Evolutionary conservation across 768 basidiomycete genomes (phyloP), one percentile per base, ranked within the genome.

Genomic region (Phylloporus rhodoxanthus): DNA sequence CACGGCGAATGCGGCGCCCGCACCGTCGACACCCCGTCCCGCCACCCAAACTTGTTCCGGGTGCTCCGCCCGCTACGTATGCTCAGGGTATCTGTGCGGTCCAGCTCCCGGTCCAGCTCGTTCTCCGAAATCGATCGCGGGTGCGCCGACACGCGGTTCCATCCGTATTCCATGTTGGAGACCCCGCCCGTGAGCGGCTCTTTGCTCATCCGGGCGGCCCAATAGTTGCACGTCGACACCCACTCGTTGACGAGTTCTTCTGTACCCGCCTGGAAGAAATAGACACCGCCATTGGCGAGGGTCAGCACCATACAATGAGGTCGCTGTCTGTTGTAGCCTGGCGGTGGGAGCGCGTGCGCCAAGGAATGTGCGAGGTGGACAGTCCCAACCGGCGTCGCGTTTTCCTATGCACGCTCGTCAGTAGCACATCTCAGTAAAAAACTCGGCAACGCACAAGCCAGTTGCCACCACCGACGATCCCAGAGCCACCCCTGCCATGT

Each of bases 221-320:
- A 98, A 66, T 99, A 99, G 72, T 98, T 99, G 79, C 95, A 97
- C 0, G 96, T 96, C 34, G 89, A 85, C 7, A 96, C 94, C 96
- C 96, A 98, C 68, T 99, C 96, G 60, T 89, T 88, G 43, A 96
- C 93, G n/a, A 99, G 80, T 57, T 97, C 95, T 61, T 96, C 95
- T 4, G 96, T 99, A 2, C 96, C 96, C 1, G 95, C 92, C 68
- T 99, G 96, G 76, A 96, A 96, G 73, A 97, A 96, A 68, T 85
- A 95, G n/a, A 92, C 87, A 3, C 85, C 91, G 9, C 93, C 92
- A 57, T 82, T 83, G 6, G 94, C 75, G 47, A 94, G 75, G 1
- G 92, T 92, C 42, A 99, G 72, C 10, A 92, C 91, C 84, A 99
- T 95, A 66, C 93, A 96, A 63, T 95, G 79, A 5, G 95, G 93